Conservation (phyloP, 495 filamentous ascomycete genomes). For the Annulohypoxylon maeteangense region DNA sequence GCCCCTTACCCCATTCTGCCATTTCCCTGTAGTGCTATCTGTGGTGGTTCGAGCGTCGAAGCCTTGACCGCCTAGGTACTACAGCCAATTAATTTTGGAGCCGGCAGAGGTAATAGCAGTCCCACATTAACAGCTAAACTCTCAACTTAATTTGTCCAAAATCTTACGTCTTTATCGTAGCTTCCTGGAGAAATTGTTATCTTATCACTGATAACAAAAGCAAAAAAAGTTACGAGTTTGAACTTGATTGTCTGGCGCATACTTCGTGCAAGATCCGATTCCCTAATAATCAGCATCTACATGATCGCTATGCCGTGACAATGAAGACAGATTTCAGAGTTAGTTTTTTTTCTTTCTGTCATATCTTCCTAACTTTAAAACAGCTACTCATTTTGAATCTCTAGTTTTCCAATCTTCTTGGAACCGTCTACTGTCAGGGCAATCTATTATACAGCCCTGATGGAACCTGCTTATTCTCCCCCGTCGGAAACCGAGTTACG, state of each 20-base stretch:
- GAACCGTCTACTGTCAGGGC: slow-evolving; percentile 96
- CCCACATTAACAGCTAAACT: slow-evolving; percentile 1
- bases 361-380: background rate
- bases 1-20: slow-evolving; percentile 40
- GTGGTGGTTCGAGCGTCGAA: slow-evolving; percentile 39
- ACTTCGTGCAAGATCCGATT: slow-evolving; percentile 11
- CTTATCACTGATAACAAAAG: slow-evolving; percentile 48
- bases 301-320: slow-evolving; percentile 50
- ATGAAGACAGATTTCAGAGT: slow-evolving; percentile 99
- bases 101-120: slow-evolving; percentile 11
- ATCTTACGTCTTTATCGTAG: slow-evolving; percentile 7
- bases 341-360: slow-evolving; percentile 25
- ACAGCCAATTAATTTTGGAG: slow-evolving; percentile 24
- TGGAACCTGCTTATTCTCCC: slow-evolving; percentile 94
- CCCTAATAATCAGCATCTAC: slow-evolving; percentile 1
- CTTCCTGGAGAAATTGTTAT: slow-evolving; percentile 17
- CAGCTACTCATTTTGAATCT: slow-evolving; percentile 16
- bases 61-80: slow-evolving; percentile 46
- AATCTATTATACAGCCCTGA: slow-evolving; percentile 97
- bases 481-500: slow-evolving; percentile 94
- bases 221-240: slow-evolving; percentile 47
- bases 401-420: slow-evolving; percentile 93
- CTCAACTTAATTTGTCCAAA: slow-evolving; percentile 19
- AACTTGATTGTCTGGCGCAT: slow-evolving; percentile 24
- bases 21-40: slow-evolving; percentile 10